These are phyloP conservation scores for Pulicaria dysenterica DNA, from an alignment of 129 eudicot species.

Conservation along the genomic window DNA sequence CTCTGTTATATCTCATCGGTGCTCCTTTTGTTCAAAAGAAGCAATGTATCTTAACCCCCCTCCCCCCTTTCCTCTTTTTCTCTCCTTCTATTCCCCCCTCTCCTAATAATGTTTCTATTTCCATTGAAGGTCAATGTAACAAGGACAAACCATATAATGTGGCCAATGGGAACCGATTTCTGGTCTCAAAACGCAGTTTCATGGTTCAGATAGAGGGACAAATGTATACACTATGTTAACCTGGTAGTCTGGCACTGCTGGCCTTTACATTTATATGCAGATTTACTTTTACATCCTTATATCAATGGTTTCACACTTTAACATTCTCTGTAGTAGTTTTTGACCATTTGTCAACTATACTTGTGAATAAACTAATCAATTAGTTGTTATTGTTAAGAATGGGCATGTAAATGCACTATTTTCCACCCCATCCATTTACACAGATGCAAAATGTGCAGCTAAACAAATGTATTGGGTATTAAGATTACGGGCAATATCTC, in stretches of 20 bases:
- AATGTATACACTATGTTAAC: constrained; percentile 92
- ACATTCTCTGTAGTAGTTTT: constrained; percentile 4
- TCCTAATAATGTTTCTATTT: constrained; percentile 13
- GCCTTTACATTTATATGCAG: constrained; percentile 10
- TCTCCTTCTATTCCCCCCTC: too few relatives aligned
- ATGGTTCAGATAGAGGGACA: constrained; percentile 99
- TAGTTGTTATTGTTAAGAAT: constrained; percentile 40
- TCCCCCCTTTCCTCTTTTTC: too few relatives aligned
- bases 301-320: constrained; percentile 5
- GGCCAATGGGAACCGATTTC: constrained; percentile 98
- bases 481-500: too few relatives aligned
- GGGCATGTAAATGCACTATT: constrained; percentile 71
- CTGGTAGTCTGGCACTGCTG: constrained; percentile 64
- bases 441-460: constrained; percentile 63
- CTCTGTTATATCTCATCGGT: neutral
- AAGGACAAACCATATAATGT: constrained; percentile 97
- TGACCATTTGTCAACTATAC: constrained; percentile 11
- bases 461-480: too few relatives aligned
- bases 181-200: constrained; percentile 94
- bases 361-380: constrained; percentile 17
- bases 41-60: too few relatives aligned
- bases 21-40: too few relatives aligned
- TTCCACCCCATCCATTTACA: constrained; percentile 66
- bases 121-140: constrained; percentile 76
- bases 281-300: constrained; percentile 6